Conservation (phyloP, 331 rosid species). For the Dryas integrifolia region DNA sequence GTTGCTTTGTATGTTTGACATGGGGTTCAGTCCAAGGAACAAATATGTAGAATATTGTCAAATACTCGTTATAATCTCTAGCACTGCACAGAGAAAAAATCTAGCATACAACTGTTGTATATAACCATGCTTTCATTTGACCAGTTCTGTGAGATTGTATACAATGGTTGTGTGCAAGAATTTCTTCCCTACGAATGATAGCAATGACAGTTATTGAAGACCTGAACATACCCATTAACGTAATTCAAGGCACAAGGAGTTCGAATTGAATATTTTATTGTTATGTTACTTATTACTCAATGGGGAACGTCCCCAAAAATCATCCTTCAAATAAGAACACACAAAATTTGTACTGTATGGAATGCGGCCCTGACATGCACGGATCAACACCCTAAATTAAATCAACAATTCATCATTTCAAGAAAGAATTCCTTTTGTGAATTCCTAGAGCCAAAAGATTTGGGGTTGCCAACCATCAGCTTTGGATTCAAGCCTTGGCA, state of each 20-base stretch:
- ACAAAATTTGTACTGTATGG: not conserved
- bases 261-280: not conserved
- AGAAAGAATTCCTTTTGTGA: not conserved
- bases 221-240: not conserved
- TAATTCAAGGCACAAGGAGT: not conserved
- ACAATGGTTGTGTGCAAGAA: too few relatives aligned
- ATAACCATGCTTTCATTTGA: too few relatives aligned
- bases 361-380: not conserved
- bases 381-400: too few relatives aligned
- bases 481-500: slow-evolving; percentile 26
- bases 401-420: not conserved
- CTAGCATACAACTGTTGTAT: too few relatives aligned
- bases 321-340: not conserved
- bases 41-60: too few relatives aligned
- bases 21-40: not conserved
- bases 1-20: not conserved
- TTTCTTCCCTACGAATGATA: too few relatives aligned
- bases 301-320: not conserved
- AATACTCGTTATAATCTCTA: too few relatives aligned
- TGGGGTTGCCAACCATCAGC: slow-evolving; percentile 9
- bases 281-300: not conserved
- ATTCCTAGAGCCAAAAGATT: slow-evolving; percentile 2
- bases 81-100: too few relatives aligned
- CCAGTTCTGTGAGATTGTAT: too few relatives aligned
- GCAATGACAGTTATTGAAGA: too few relatives aligned